Evolutionary conservation across 2,329 filamentous ascomycete genomes (phyloP).

Genomic region (Fusarium guadeloupense): DNA sequence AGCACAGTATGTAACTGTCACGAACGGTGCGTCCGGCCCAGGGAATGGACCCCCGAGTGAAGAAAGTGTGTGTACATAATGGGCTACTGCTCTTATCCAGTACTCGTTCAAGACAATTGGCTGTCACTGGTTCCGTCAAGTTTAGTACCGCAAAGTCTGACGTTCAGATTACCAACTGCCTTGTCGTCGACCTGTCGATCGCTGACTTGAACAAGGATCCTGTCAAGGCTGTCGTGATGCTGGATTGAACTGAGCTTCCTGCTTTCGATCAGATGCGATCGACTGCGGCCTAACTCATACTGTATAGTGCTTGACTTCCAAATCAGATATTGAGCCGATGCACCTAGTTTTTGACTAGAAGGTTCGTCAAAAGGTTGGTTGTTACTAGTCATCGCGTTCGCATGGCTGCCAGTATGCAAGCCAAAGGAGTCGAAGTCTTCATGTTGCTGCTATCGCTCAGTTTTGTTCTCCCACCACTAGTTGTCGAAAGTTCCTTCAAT

Average conservation of each 20-base stretch:
- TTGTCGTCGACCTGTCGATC: slow-evolving; percentile 30
- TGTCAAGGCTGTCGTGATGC: slow-evolving; percentile 11
- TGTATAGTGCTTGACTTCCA: slow-evolving; percentile 1
- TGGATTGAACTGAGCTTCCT: slow-evolving; percentile 4
- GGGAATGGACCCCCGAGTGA: no score
- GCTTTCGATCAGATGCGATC: slow-evolving; percentile 5
- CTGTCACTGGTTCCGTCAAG: background rate
- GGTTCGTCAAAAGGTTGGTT: slow-evolving; percentile 1
- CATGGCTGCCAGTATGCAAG: background rate
- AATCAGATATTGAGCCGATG: background rate
- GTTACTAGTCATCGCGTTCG: slow-evolving; percentile 14
- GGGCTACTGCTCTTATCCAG: background rate
- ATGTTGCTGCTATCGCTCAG: background rate
- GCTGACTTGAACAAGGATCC: slow-evolving; percentile 8
- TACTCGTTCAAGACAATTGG: slow-evolving; percentile 6
- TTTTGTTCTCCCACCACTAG: background rate
- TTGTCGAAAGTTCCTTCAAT: background rate
- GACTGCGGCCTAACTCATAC: slow-evolving; percentile 13
- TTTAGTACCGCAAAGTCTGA: slow-evolving; percentile 4
- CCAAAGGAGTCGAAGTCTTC: background rate
- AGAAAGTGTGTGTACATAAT: background rate
- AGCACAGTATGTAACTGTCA: slow-evolving; percentile 36
- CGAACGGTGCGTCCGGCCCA: slow-evolving; percentile 17
- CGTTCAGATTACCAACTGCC: slow-evolving; percentile 6
- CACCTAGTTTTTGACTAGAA: slow-evolving; percentile 9